Conservation (phyloP, 176 grass and related monocot genomes). For the Carex cristatella region DNA sequence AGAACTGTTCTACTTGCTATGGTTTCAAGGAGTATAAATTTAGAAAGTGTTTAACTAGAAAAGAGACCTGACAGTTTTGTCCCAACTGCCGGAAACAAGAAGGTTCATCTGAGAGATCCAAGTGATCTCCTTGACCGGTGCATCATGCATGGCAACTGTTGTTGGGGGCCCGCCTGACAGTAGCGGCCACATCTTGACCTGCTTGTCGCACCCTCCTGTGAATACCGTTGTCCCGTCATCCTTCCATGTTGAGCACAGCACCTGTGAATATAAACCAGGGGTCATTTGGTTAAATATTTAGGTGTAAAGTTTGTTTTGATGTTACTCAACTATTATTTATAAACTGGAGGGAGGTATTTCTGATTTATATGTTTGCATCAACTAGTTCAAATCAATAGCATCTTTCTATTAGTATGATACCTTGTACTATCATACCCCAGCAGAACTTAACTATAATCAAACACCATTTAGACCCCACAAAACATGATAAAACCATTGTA, state of each 20-base stretch:
- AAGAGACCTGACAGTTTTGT: constrained; percentile 74
- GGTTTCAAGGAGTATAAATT: too few relatives aligned
- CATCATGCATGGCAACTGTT: constrained; percentile 79
- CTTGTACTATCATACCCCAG: too few relatives aligned
- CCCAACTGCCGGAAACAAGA: constrained; percentile 86
- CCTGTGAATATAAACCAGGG: constrained; percentile 24
- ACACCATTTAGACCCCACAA: too few relatives aligned
- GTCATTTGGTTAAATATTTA: too few relatives aligned
- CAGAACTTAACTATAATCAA: too few relatives aligned
- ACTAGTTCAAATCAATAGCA: not conserved
- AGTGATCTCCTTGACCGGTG: constrained; percentile 63
- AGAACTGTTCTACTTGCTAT: not conserved
- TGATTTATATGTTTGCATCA: too few relatives aligned
- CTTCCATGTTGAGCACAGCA: constrained; percentile 90
- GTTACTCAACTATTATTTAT: too few relatives aligned
- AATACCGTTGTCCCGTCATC: constrained; percentile 87
- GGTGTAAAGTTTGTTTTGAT: too few relatives aligned
- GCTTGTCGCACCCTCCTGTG: constrained; percentile 89
- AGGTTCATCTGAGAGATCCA: constrained; percentile 97
- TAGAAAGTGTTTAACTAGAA: not conserved
- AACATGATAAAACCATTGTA: not conserved
- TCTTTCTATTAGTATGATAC: too few relatives aligned
- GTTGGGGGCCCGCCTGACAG: constrained; percentile 75
- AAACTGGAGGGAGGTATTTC: too few relatives aligned
- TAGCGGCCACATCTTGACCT: constrained; percentile 89